Evolutionary conservation across 2,329 filamentous ascomycete species (phyloP).

Genomic region (Trichoderma asperellum): DNA sequence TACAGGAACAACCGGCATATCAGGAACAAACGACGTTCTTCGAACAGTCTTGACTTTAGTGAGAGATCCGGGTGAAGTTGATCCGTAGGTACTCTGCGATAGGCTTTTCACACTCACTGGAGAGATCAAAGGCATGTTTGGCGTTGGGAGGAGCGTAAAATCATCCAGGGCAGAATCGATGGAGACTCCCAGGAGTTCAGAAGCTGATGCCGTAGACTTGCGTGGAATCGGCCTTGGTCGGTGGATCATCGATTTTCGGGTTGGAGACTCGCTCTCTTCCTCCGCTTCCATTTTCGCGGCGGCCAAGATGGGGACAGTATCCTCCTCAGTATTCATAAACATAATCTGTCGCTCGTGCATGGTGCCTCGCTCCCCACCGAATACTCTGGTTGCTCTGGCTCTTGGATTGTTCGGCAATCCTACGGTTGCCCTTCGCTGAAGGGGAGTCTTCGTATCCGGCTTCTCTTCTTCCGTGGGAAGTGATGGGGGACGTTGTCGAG

Average conservation of each 20-base stretch:
- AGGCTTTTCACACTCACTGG: slow-evolving; percentile 13
- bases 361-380: slow-evolving; percentile 36
- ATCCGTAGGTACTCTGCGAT: slow-evolving; percentile 5
- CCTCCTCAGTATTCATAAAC: slow-evolving; percentile 58
- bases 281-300: slow-evolving; percentile 37
- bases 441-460: slow-evolving; percentile 40
- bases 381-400: slow-evolving; percentile 41
- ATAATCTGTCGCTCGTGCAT: slow-evolving; percentile 54
- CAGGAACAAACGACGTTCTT: slow-evolving; percentile 18
- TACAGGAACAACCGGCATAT: slow-evolving; percentile 17
- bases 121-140: slow-evolving; percentile 5
- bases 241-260: slow-evolving; percentile 52
- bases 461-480: slow-evolving; percentile 32
- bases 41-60: slow-evolving; percentile 13
- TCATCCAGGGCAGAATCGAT: background rate
- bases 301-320: background rate
- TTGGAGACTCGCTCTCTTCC: background rate
- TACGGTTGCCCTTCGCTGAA: slow-evolving; percentile 50
- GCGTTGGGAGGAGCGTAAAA: background rate
- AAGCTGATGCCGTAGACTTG: slow-evolving; percentile 43
- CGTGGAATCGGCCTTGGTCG: slow-evolving; percentile 61
- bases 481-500: slow-evolving; percentile 36
- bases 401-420: slow-evolving; percentile 56
- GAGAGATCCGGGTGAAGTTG: slow-evolving; percentile 14
- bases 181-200: background rate